Evolutionary conservation across 306 rosid genomes (phyloP), one percentile per base, ranked within the genome.

Genomic region (Hippophae rhamnoides): DNA sequence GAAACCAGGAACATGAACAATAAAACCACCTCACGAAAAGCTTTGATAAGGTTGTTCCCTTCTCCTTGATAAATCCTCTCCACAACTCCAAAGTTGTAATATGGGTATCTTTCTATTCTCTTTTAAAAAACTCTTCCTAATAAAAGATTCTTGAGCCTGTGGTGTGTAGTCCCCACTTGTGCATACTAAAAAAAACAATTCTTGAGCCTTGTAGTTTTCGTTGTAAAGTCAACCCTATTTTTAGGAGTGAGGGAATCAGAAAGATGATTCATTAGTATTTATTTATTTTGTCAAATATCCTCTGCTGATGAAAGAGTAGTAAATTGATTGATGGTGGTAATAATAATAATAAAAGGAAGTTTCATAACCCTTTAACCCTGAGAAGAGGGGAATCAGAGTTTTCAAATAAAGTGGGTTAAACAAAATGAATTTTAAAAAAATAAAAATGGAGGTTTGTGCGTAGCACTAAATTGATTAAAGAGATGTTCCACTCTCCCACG

Each of bases 181-280:
- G 43, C 64, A 42, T 54, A 10, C 10, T 2, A n/a, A 6, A 31
- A 64, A 26, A 25, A 61, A 50, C 56, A 26, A 23, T 23, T 70
- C 52, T 64, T 41, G 57, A 42, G 8, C 65, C 13, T 63, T 60
- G 81, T 60, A 71, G 58, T 68, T 59, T 74, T 58, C 69, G 58
- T 42, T 38, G 64, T 5, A 52, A 79, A 82, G 94, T 86, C 89
- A 80, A 74, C 78, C 51, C 56, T 43, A 61, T 54, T 8, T 23
- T 45, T 10, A 11, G 18, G 13, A 13, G 10, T 3, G 51, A 52
- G 41, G 5, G 62, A 69, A 47, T 23, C 62, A 69, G 44, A 50
- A 54, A 46, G 68, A 26, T 41, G 61, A 54, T 61, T 61, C 62
- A 45, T 49, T 49, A 13, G 6, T 3, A 48, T 48, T 8, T 48